phyloP scores from a whole-genome alignment of 192 early-diverging fungal species.

The Bifiguratus adelaidae region DNA sequence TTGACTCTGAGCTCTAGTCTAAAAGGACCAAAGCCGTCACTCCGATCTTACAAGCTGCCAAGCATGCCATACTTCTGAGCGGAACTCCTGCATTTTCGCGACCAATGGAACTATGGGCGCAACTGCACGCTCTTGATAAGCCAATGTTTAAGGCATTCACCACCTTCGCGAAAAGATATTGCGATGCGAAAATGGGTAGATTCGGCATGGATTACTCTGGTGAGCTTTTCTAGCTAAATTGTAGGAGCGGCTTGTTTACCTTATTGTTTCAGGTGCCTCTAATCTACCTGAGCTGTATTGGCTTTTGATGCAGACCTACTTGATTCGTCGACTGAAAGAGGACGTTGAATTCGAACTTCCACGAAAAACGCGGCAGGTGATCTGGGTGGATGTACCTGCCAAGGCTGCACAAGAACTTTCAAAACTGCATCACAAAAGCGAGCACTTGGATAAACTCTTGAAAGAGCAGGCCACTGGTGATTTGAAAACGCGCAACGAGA shows the following conservation, averaged over 20 bases:
- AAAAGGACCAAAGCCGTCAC: constrained; percentile 24
- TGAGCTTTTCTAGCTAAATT: not conserved
- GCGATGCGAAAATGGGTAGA: constrained; percentile 6
- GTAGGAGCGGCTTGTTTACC: not conserved
- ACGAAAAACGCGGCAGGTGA: constrained; percentile 22
- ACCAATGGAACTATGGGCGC: constrained; percentile 6
- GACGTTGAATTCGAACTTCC: constrained; percentile 31
- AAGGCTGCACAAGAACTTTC: constrained; percentile 5
- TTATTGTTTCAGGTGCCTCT: constrained; percentile 6
- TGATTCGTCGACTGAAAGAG: constrained; percentile 32
- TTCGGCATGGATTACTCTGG: constrained; percentile 30
- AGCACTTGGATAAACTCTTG: not conserved
- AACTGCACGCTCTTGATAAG: constrained; percentile 6
- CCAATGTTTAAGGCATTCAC: constrained; percentile 4
- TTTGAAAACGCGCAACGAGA: not conserved
- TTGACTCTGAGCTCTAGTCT: constrained; percentile 8
- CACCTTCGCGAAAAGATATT: constrained; percentile 20
- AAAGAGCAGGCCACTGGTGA: not conserved
- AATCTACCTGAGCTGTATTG: constrained; percentile 31
- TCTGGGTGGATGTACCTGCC: constrained; percentile 11
- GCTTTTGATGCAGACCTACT: constrained; percentile 23
- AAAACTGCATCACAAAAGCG: constrained; percentile 2
- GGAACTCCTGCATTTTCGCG: not conserved
- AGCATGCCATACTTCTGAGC: constrained; percentile 1
- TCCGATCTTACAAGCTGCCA: constrained; percentile 16